phyloP scores from a whole-genome alignment of 1,284 basidiomycete genomes.

The Trichosporon ovoides region DNA sequence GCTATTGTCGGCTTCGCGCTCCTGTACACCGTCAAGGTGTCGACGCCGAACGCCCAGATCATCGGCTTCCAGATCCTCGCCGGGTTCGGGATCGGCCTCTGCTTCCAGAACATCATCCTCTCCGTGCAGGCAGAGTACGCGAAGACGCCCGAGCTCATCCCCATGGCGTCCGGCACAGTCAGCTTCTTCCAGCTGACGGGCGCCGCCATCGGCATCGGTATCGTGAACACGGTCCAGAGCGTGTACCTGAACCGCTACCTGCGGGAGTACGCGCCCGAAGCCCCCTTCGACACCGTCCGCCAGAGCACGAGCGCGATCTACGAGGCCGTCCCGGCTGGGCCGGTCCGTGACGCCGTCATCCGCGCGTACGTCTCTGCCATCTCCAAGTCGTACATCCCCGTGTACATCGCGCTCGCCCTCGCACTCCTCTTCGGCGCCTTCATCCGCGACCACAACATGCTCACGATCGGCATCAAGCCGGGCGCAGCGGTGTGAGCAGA shows the following conservation, averaged over 20 bases:
- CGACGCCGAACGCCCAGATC: constrained; percentile 42
- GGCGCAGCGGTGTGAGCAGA: background rate
- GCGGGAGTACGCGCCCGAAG: constrained; percentile 29
- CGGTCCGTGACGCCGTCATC: constrained; percentile 43
- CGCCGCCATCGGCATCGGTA: constrained; percentile 48
- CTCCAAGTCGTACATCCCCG: constrained; percentile 49
- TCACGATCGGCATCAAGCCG: constrained; percentile 30
- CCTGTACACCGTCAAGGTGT: constrained; percentile 49
- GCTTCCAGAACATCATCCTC: constrained; percentile 46
- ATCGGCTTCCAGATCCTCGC: constrained; percentile 53
- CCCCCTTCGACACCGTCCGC: constrained; percentile 38
- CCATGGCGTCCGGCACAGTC: constrained; percentile 44
- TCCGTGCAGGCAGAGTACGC: constrained; percentile 51
- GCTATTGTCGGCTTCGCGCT: constrained; percentile 51
- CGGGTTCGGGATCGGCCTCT: constrained; percentile 43
- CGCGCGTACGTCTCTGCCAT: constrained; percentile 51
- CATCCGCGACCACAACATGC: constrained; percentile 49
- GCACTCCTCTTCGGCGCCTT: constrained; percentile 43
- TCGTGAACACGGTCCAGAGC: constrained; percentile 49
- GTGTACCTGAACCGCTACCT: constrained; percentile 38
- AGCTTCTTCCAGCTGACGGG: constrained; percentile 50
- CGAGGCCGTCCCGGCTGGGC: constrained; percentile 29
- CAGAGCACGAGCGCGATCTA: constrained; percentile 37
- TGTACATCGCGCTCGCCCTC: constrained; percentile 46
- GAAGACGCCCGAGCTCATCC: constrained; percentile 30